These are phyloP conservation scores for Orbilia oligospora DNA, from an alignment of 2,329 filamentous ascomycete species.

Conservation along the genomic window DNA sequence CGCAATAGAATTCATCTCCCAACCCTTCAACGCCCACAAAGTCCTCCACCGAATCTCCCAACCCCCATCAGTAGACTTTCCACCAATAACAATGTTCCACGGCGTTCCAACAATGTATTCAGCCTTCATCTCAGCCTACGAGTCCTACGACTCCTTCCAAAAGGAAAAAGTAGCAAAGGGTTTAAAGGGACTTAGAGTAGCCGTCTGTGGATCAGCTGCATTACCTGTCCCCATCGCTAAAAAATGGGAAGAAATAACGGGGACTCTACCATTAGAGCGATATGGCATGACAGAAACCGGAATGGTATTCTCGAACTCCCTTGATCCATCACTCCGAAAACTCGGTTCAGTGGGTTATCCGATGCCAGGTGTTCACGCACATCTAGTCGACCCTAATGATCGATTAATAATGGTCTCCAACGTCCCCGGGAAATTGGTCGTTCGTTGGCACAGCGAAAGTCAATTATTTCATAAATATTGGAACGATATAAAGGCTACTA, in stretches of 20 bases:
- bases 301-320: slow-evolving; percentile 82
- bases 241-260: slow-evolving; percentile 80
- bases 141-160: slow-evolving; percentile 69
- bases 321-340: slow-evolving; percentile 81
- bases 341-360: slow-evolving; percentile 96
- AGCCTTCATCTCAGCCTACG: slow-evolving; percentile 79
- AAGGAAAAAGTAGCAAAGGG: slow-evolving; percentile 62
- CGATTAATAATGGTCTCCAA: slow-evolving; percentile 18
- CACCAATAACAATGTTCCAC: slow-evolving; percentile 83
- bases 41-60: slow-evolving; percentile 79
- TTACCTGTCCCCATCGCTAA: slow-evolving; percentile 81
- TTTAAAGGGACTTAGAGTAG: slow-evolving; percentile 76
- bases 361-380: slow-evolving; percentile 84
- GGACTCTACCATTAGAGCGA: slow-evolving; percentile 86
- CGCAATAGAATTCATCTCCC: slow-evolving; percentile 86
- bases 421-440: slow-evolving; percentile 31
- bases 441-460: slow-evolving; percentile 65
- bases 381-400: slow-evolving; percentile 65
- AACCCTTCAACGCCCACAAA: slow-evolving; percentile 85
- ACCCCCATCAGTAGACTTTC: slow-evolving; percentile 63
- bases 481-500: slow-evolving; percentile 84
- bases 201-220: slow-evolving; percentile 94
- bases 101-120: slow-evolving; percentile 96
- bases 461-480: slow-evolving; percentile 77
- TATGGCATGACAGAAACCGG: slow-evolving; percentile 99